Evolutionary conservation across 2,329 filamentous ascomycete genomes (phyloP).

Genomic region (Stagonosporopsis tanaceti): DNA sequence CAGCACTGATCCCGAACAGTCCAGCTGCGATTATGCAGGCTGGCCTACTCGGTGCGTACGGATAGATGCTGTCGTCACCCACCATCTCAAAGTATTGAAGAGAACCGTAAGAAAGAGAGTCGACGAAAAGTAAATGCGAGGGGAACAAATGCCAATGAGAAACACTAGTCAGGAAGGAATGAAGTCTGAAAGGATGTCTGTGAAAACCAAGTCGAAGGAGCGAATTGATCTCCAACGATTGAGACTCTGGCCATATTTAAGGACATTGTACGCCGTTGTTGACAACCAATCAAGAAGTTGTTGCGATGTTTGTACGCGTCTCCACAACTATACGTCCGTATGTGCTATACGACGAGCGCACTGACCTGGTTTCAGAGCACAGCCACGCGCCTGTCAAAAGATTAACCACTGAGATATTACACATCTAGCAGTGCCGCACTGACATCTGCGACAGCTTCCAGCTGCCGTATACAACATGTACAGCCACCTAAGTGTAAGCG

Average conservation of each 20-base stretch:
- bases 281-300: background rate
- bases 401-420: background rate
- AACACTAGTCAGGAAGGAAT: background rate
- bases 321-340: constrained; percentile 18
- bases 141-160: background rate
- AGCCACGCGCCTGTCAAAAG: constrained; percentile 12
- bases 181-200: background rate
- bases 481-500: background rate
- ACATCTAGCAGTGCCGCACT: background rate
- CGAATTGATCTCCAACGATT: background rate
- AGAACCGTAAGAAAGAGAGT: background rate
- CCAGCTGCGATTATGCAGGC: constrained; percentile 22
- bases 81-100: constrained; percentile 15
- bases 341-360: constrained; percentile 18
- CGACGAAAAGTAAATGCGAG: background rate
- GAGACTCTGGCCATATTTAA: constrained; percentile 4
- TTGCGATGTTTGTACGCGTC: background rate
- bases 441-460: background rate
- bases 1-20: constrained; percentile 28
- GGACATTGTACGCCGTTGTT: background rate
- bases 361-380: constrained; percentile 13
- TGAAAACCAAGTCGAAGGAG: background rate
- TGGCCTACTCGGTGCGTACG: constrained; percentile 24
- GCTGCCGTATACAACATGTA: constrained; percentile 2
- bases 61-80: constrained; percentile 25